Base-by-base conservation (phyloP, 192 early-diverging fungal species). In the Coemansia interrupta region DNA sequence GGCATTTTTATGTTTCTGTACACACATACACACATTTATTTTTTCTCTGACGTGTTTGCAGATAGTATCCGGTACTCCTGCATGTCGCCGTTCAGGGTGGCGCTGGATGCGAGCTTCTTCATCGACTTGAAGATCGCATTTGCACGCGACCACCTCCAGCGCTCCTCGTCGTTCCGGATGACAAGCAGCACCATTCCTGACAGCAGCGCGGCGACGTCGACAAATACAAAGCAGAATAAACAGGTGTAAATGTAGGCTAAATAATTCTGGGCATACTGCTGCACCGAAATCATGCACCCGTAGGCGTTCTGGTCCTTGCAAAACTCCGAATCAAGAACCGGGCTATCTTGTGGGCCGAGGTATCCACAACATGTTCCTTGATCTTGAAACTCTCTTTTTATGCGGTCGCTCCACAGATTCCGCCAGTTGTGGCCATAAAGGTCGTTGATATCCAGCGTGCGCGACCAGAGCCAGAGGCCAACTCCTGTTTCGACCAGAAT, bases 371-470 rank as follows among this genome's bases (percentile, higher is more conserved):
- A 76, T 2, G 32, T 32, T 17, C 40, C 60, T 11, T 48, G 28
- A 51, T 76, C 63, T 43, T 76, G 73, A 23, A 66, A 76, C 7
- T 32, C 56, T 24, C 23, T 55, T 20, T 65, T 65, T 12, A 76
- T 46, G 3, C 10, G 42, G 32, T 63, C 57, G 11, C 60, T 57
- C 73, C 73, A 76, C 13, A 76, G 56, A 8, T 62, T 42, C 29
- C 73, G 73, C 73, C 73, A 76, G 22, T 76, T 76, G 57, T 66
- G 44, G 14, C 52, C 67, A 47, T 76, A 70, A 28, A 76, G n/a
- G 11, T 57, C 67, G 54, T 63, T 24, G 17, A 63, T 63, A 19
- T 76, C 63, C 28, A 76, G 30, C 0, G 73, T 70, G 42, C 73
- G 62, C 19, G 53, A 17, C 73, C 73, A 76, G 45, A 76, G 50